These are phyloP conservation scores for barrel medic (Medicago truncatula) DNA, from an alignment of 306 rosid species.

Conservation along the genomic window MtrunA17r5.0-ANR NC_053042.1:19487001-19487500, in stretches of 20 bases:
- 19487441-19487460: neutral
- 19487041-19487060: neutral
- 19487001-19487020: neutral
- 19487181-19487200: neutral
- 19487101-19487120: neutral
- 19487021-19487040: neutral
- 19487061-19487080: neutral
- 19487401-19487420: neutral
- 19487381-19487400: neutral
- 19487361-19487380: neutral
- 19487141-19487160: neutral
- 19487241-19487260: neutral
- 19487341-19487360: constrained; percentile 2
- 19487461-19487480: neutral
- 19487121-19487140: neutral
- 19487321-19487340: neutral
- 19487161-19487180: neutral
- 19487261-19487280: constrained; percentile 26
- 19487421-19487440: neutral
- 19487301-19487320: neutral
- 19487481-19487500: neutral
- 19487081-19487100: neutral
- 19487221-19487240: neutral
- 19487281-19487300: neutral
- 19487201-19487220: constrained; percentile 9